Conservation (phyloP, 768 basidiomycete species). For the Boletus rubescentipes region DNA sequence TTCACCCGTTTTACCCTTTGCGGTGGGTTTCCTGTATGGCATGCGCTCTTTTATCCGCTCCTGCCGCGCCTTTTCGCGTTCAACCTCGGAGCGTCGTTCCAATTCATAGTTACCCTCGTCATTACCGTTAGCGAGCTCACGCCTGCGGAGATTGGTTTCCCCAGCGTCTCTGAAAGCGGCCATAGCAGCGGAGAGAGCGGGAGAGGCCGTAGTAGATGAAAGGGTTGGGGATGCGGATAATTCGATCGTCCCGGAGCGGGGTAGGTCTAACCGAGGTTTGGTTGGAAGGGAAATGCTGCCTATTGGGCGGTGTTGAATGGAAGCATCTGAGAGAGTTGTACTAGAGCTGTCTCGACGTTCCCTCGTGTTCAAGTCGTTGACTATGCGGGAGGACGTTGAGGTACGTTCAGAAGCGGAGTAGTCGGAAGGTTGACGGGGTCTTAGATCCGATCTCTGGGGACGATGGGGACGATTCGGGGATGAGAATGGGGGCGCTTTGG, state of each 20-base stretch:
- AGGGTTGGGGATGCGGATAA: slow-evolving; percentile 14
- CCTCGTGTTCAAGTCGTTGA: slow-evolving; percentile 26
- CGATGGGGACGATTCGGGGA: slow-evolving; percentile 55
- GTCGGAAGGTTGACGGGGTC: slow-evolving; percentile 53
- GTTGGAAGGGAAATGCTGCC: slow-evolving; percentile 21
- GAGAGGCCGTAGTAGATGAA: slow-evolving; percentile 40
- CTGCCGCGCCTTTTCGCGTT: slow-evolving; percentile 64
- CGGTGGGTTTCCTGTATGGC: slow-evolving; percentile 53
- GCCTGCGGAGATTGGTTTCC: slow-evolving; percentile 47
- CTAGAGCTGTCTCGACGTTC: slow-evolving; percentile 51
- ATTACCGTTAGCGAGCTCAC: slow-evolving; percentile 50
- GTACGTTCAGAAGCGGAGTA: slow-evolving; percentile 50
- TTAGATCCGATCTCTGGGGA: slow-evolving; percentile 66
- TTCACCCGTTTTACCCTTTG: slow-evolving; percentile 67
- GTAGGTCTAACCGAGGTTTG: slow-evolving; percentile 18
- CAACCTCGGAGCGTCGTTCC: slow-evolving; percentile 59
- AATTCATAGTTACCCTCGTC: slow-evolving; percentile 56
- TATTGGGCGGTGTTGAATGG: slow-evolving; percentile 33
- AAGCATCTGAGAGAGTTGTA: slow-evolving; percentile 47
- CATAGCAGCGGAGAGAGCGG: slow-evolving; percentile 53
- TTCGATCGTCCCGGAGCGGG: slow-evolving; percentile 17
- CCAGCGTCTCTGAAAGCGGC: slow-evolving; percentile 68
- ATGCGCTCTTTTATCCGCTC: slow-evolving; percentile 67
- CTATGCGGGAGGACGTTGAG: slow-evolving; percentile 43
- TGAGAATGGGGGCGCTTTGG: slow-evolving; percentile 40